Conservation (phyloP, 345 rosid genomes). For the Aurinia saxatilis region DNA sequence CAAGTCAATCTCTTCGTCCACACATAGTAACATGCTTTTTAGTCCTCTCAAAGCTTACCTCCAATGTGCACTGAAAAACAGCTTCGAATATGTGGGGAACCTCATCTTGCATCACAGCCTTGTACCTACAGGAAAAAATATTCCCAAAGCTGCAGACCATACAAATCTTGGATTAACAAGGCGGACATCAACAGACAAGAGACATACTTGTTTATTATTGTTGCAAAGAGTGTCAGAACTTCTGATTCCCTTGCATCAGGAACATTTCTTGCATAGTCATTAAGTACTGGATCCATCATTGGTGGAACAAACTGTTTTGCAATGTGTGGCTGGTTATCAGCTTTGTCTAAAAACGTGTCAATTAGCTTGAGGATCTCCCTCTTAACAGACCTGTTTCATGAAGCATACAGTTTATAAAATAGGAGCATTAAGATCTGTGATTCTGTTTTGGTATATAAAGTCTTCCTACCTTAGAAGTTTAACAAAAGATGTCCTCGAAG, state of each 20-base stretch:
- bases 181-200: neutral
- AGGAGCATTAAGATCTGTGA: neutral
- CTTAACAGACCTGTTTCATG: slow-evolving; percentile 76
- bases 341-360: slow-evolving; percentile 95
- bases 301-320: slow-evolving; percentile 98
- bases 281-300: slow-evolving; percentile 98
- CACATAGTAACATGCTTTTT: neutral
- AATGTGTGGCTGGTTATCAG: slow-evolving; percentile 89
- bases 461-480: slow-evolving; percentile 70
- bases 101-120: slow-evolving; percentile 76
- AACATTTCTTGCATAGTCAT: slow-evolving; percentile 94
- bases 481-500: slow-evolving; percentile 84
- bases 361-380: slow-evolving; percentile 93
- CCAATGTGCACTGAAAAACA: slow-evolving; percentile 94
- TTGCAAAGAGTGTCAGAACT: slow-evolving; percentile 91
- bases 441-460: neutral
- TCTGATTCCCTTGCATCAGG: slow-evolving; percentile 99
- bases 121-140: slow-evolving; percentile 50
- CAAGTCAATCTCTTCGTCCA: neutral
- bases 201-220: slow-evolving; percentile 88
- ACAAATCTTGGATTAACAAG: neutral
- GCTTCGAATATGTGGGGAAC: slow-evolving; percentile 96
- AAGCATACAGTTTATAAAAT: slow-evolving; percentile 4
- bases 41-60: slow-evolving; percentile 33
- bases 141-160: neutral